phyloP scores from a whole-genome alignment of 2,329 filamentous ascomycete genomes.

The Juglanconis oblonga region DNA sequence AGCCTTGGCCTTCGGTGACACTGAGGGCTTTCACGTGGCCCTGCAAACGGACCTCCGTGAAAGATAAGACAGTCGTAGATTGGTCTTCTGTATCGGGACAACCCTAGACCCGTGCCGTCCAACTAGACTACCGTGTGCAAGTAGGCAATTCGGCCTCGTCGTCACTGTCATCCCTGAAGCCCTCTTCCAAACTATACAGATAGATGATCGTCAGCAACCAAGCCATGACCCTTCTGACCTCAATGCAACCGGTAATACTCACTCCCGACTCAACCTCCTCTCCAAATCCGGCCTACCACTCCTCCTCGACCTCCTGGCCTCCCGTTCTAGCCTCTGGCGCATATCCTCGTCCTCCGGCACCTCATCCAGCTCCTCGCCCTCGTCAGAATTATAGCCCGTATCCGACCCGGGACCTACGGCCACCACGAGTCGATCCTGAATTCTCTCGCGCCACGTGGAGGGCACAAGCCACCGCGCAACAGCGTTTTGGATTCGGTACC shows the following conservation, averaged over 20 bases:
- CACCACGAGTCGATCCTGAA: constrained; percentile 37
- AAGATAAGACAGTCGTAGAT: too few species aligned
- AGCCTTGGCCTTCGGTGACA: too few species aligned
- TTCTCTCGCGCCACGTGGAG: constrained; percentile 44
- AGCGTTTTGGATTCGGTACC: constrained; percentile 45
- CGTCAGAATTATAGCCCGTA: constrained; percentile 58
- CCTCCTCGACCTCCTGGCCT: constrained; percentile 12
- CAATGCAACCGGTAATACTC: constrained; percentile 27
- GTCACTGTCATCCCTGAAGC: constrained; percentile 71
- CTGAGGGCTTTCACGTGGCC: too few species aligned
- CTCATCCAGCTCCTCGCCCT: constrained; percentile 67
- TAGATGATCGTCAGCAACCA: constrained; percentile 8
- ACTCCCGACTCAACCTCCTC: constrained; percentile 72
- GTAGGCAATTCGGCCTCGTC: constrained; percentile 39
- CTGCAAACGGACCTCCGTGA: too few species aligned
- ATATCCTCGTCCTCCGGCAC: constrained; percentile 50
- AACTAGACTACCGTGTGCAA: constrained; percentile 17
- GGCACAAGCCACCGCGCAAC: constrained; percentile 40
- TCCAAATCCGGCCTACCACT: constrained; percentile 41
- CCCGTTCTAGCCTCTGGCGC: constrained; percentile 32
- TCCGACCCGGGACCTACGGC: constrained; percentile 38
- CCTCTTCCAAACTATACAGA: constrained; percentile 58
- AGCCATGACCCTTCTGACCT: too few species aligned
- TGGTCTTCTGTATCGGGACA: too few species aligned
- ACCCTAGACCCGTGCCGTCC: neutral